Conservation (phyloP, 768 basidiomycete species). For the Lactifluus piperatus region DNA sequence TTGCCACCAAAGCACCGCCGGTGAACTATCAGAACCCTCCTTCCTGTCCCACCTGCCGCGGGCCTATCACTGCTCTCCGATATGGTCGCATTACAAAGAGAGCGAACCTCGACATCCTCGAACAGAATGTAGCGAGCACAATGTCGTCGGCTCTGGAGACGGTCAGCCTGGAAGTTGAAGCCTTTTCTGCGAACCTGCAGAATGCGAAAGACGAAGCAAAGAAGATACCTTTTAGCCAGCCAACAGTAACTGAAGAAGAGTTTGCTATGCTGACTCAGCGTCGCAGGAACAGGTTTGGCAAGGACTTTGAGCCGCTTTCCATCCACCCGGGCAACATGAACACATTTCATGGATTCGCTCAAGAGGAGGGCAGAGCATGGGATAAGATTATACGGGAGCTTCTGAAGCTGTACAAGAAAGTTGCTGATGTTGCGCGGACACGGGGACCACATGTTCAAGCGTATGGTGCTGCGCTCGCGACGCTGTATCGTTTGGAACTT, state of each 20-base stretch:
- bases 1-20: constrained; percentile 23
- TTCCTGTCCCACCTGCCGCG: constrained; percentile 30
- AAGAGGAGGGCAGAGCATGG: constrained; percentile 24
- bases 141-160: constrained; percentile 24
- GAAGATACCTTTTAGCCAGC: neutral
- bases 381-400: constrained; percentile 18
- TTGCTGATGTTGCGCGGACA: constrained; percentile 22
- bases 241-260: neutral
- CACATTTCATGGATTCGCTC: constrained; percentile 18
- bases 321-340: constrained; percentile 16
- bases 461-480: constrained; percentile 29
- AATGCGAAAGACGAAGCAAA: constrained; percentile 16
- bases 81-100: constrained; percentile 32
- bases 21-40: constrained; percentile 27
- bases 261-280: neutral
- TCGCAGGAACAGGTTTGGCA: neutral
- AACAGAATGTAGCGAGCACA: constrained; percentile 30
- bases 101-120: constrained; percentile 30
- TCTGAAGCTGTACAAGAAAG: constrained; percentile 22
- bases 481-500: constrained; percentile 27
- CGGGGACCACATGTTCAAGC: constrained; percentile 28
- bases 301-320: constrained; percentile 20
- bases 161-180: constrained; percentile 9
- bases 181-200: constrained; percentile 6
- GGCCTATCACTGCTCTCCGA: constrained; percentile 27